phyloP scores from a whole-genome alignment of 179 eudicot species.

The Actinidia arguta region DNA sequence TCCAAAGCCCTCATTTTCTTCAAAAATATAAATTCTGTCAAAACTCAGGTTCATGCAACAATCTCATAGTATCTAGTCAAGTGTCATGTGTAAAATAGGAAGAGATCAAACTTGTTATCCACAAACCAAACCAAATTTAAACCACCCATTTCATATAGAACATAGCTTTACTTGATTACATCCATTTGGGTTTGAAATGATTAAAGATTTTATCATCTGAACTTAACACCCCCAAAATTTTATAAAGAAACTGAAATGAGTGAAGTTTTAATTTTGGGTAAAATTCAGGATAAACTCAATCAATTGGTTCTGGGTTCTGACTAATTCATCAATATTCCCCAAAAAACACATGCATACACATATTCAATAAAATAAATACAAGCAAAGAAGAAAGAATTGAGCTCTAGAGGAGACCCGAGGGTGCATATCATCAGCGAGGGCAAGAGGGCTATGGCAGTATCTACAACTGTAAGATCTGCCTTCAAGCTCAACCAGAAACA shows the following conservation, averaged over 20 bases:
- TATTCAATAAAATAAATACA: not conserved
- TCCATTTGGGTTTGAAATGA: too few relatives aligned
- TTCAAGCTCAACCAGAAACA: slow-evolving; percentile 74
- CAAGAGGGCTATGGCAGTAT: slow-evolving; percentile 66
- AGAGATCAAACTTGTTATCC: not conserved
- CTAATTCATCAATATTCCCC: not conserved
- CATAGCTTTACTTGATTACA: not conserved
- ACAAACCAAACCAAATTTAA: not conserved
- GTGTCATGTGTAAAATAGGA: not conserved
- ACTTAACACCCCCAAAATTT: too few relatives aligned
- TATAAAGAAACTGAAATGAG: too few relatives aligned
- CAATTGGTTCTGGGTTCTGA: slow-evolving; percentile 7
- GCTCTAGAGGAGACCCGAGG: slow-evolving; percentile 47
- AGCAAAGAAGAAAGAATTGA: not conserved
- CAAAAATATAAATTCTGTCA: not conserved
- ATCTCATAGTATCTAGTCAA: not conserved
- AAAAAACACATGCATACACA: too few relatives aligned
- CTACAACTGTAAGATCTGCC: slow-evolving; percentile 79
- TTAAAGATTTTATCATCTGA: too few relatives aligned
- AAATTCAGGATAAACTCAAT: too few relatives aligned
- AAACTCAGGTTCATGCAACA: not conserved
- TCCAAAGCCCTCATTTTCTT: not conserved
- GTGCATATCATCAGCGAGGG: slow-evolving; percentile 59
- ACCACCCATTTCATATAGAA: not conserved
- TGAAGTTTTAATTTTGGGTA: too few relatives aligned